Evolutionary conservation across 208 protist species (phyloP).

Genomic region (Endotrypanum monterogeii): DNA sequence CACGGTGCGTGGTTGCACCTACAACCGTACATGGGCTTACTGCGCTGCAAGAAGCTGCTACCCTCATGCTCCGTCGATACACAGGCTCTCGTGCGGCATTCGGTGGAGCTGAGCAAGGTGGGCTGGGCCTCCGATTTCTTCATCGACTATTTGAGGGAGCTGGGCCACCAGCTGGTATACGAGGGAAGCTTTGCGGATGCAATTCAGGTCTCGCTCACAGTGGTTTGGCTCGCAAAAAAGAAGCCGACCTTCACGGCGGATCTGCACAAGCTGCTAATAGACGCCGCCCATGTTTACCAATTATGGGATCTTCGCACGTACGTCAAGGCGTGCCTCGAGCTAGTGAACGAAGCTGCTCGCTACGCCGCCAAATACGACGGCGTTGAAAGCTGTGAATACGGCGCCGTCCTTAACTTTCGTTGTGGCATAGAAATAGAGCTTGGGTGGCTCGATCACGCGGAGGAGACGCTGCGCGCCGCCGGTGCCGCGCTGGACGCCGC

Average conservation of each 20-base stretch:
- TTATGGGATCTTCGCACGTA: slow-evolving; percentile 63
- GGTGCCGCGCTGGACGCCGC: slow-evolving; percentile 49
- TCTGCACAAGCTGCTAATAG: slow-evolving; percentile 59
- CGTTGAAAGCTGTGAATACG: slow-evolving; percentile 50
- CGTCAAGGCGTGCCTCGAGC: slow-evolving; percentile 48
- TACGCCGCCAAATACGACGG: slow-evolving; percentile 60
- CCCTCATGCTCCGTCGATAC: slow-evolving; percentile 74
- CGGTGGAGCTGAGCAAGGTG: slow-evolving; percentile 69
- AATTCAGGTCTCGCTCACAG: slow-evolving; percentile 55
- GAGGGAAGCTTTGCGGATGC: slow-evolving; percentile 64
- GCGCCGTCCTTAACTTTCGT: slow-evolving; percentile 67
- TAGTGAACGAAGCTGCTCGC: slow-evolving; percentile 58
- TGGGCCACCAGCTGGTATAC: slow-evolving; percentile 61
- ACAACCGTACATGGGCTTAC: slow-evolving; percentile 75
- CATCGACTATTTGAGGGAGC: slow-evolving; percentile 67
- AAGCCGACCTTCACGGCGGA: slow-evolving; percentile 60
- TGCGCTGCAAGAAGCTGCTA: slow-evolving; percentile 75
- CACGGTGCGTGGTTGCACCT: slow-evolving; percentile 81
- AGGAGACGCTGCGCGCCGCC: slow-evolving; percentile 41
- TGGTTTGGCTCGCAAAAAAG: slow-evolving; percentile 64
- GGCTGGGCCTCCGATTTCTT: slow-evolving; percentile 81
- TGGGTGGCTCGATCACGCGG: slow-evolving; percentile 41
- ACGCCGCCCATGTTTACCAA: slow-evolving; percentile 73
- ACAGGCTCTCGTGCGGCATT: slow-evolving; percentile 58
- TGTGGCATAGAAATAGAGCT: slow-evolving; percentile 74